These are phyloP conservation scores for Syzygium oleosum DNA, from an alignment of 345 rosid species.

Conservation along the genomic window DNA sequence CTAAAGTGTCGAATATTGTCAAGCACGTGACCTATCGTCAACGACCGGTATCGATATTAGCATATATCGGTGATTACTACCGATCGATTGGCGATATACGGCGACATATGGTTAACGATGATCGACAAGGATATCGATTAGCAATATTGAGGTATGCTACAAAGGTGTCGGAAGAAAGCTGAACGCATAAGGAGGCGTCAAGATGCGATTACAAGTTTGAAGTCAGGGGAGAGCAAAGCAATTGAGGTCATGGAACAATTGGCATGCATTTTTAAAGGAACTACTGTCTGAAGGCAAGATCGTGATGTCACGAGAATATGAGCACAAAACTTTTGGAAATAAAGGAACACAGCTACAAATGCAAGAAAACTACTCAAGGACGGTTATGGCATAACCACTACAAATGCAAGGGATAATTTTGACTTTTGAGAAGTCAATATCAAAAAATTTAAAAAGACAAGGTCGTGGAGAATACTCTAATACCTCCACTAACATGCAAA, in stretches of 20 bases:
- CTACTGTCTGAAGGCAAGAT: not conserved
- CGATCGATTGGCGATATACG: accelerated
- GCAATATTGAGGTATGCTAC: not conserved
- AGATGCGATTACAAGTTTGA: too few species aligned
- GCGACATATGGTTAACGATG: too few species aligned
- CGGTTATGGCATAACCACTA: not conserved
- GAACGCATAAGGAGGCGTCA: too few species aligned
- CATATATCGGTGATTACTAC: accelerated
- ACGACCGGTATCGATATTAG: not conserved
- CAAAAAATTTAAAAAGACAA: not conserved
- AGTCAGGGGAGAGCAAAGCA: too few species aligned
- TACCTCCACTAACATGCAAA: not conserved
- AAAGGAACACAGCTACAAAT: too few species aligned
- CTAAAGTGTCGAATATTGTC: not conserved
- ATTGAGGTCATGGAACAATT: too few species aligned
- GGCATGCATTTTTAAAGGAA: too few species aligned
- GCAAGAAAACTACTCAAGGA: not conserved
- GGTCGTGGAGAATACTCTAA: not conserved
- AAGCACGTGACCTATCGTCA: not conserved
- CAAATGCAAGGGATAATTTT: not conserved
- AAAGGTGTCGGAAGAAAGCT: not conserved
- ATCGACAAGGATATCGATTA: too few species aligned
- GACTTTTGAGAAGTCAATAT: not conserved
- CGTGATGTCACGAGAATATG: not conserved
- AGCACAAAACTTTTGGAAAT: too few species aligned